These are phyloP conservation scores for Fusarium scirpi DNA, from an alignment of 2,329 filamentous ascomycete species.

Conservation along the genomic window DNA sequence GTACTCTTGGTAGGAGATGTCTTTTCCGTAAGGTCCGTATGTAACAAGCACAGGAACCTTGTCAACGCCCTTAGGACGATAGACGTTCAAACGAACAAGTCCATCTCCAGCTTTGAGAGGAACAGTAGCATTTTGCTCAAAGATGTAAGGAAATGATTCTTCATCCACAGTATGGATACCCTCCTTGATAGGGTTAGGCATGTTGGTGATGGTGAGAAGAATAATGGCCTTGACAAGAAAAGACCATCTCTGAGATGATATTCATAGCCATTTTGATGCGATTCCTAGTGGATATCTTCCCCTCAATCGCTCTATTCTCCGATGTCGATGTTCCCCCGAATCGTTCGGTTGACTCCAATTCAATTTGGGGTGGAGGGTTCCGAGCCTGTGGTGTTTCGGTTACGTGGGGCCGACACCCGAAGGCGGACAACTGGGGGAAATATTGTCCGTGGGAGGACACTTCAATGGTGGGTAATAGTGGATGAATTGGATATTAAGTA, in stretches of 20 bases:
- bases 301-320: conserved; percentile 7
- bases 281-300: not conserved
- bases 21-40: conserved; percentile 80
- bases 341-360: conserved; percentile 3
- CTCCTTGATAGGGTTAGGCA: conserved; percentile 48
- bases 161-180: conserved; percentile 49
- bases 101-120: conserved; percentile 13
- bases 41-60: conserved; percentile 71
- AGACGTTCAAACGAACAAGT: conserved; percentile 11
- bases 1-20: conserved; percentile 73
- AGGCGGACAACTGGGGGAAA: conserved; percentile 1
- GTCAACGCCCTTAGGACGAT: conserved; percentile 19
- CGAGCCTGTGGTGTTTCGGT: conserved; percentile 9
- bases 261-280: conserved; percentile 10
- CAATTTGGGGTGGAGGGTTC: conserved; percentile 24
- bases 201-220: conserved; percentile 24
- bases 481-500: not conserved
- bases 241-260: not conserved
- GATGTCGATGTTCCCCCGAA: not conserved
- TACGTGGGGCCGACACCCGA: conserved; percentile 38
- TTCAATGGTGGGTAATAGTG: not conserved
- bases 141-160: conserved; percentile 28
- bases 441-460: not conserved
- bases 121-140: conserved; percentile 33
- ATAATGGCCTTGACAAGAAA: no score